Evolutionary conservation across 2,329 filamentous ascomycete species (phyloP).

Genomic region (Aureobasidium namibiae): DNA sequence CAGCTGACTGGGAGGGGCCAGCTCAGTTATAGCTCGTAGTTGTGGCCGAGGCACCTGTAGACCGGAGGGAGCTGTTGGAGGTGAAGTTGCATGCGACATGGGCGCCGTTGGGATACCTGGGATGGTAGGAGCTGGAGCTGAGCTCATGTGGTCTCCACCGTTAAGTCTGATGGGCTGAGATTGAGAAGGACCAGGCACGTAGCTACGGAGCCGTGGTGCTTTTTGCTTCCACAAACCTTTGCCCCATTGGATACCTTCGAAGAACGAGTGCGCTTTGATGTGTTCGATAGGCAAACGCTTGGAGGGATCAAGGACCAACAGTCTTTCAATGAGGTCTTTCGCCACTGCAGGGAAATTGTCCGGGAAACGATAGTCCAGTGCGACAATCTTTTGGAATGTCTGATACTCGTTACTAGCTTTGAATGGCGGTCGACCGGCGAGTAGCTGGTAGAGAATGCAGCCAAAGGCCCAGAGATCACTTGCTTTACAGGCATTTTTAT

Average conservation of each 20-base stretch:
- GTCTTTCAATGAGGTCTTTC: constrained; percentile 79
- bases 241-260: constrained; percentile 78
- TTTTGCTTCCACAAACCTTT: constrained; percentile 81
- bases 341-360: constrained; percentile 78
- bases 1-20: constrained; percentile 90
- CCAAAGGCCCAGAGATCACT: constrained; percentile 98
- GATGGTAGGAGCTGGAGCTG: background rate
- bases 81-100: background rate
- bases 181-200: constrained; percentile 62
- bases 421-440: constrained; percentile 94
- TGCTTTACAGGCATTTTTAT: constrained; percentile 94
- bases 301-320: constrained; percentile 80
- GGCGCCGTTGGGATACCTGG: constrained; percentile 3
- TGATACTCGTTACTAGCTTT: constrained; percentile 93
- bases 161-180: constrained; percentile 50
- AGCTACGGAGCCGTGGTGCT: constrained; percentile 77
- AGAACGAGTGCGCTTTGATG: constrained; percentile 94
- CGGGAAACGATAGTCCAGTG: constrained; percentile 88
- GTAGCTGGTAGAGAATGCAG: constrained; percentile 92
- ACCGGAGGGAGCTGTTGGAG: constrained; percentile 14
- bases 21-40: constrained; percentile 80
- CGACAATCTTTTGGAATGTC: constrained; percentile 97
- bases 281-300: constrained; percentile 85
- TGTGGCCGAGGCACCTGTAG: constrained; percentile 46
- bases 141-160: constrained; percentile 19